Evolutionary conservation across 2,329 filamentous ascomycete species (phyloP), one percentile per base, ranked within the genome.

Genomic region (Aspergillus japonicus): DNA sequence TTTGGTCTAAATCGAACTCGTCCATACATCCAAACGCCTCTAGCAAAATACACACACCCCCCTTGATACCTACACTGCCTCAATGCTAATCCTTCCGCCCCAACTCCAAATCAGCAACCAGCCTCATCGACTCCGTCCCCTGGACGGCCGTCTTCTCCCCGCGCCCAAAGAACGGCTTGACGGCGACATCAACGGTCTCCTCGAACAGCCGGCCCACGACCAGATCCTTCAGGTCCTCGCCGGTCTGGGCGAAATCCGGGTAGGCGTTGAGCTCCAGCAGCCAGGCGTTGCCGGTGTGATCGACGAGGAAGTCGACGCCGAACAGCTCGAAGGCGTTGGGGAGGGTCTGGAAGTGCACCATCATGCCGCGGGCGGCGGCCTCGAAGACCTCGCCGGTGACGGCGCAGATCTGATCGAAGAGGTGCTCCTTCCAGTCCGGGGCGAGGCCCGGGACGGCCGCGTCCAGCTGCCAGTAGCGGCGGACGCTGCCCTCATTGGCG

Each of bases 211-310:
- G 89, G 21, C 81, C 84, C 24, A 99, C 88, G 47, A 98, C 76
- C 0, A 79, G 65, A 48, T 78, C 84, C 71, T 83, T 86, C 64
- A 96, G 76, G 58, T 90, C 88, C 7, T 83, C 83, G 0, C 95
- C 95, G 16, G 92, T 96, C 84, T 98, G 94, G 71, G 85, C 87
- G 72, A 98, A 98, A 78, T 99, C 95, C 10, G 95, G 95, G 77
- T 96, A 99, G 0, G 94, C 91, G 79, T 99, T 99, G 33, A 96
- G 85, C 79, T 99, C 95, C 58, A 99, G 79, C 69, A 99, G 74
- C 87, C 88, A 97, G 3, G 87, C 85, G 3, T 70, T 81, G 0
- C 86, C 88, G 8, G 73, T 69, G 0, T 73, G 82, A 69, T 92
- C 91, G 10, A 97, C 87, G 69, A 99, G 75, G 72, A 95, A 99